These are phyloP conservation scores for Saturnispora hagleri DNA, from an alignment of 805 yeast species.

Conservation along the genomic window DNA sequence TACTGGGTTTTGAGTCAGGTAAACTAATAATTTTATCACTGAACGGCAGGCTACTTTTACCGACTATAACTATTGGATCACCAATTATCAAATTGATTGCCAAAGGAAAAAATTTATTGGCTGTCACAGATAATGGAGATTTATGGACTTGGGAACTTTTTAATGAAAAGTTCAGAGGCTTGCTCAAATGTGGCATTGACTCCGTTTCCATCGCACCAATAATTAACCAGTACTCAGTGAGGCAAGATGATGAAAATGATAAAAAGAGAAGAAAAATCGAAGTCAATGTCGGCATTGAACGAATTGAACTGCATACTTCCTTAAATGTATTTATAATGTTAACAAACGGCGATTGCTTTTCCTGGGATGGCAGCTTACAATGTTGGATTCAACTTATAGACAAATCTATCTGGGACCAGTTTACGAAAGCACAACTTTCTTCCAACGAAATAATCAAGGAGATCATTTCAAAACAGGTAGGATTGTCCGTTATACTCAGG, in stretches of 20 bases:
- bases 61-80: conserved; percentile 45
- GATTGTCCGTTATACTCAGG: neutral
- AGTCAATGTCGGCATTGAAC: conserved; percentile 13
- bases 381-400: conserved; percentile 44
- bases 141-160: conserved; percentile 39
- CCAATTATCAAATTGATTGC: conserved; percentile 34
- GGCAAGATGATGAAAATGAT: conserved; percentile 11
- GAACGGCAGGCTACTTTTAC: conserved; percentile 37
- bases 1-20: conserved; percentile 52
- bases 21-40: conserved; percentile 37
- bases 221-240: conserved; percentile 30
- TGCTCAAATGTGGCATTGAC: conserved; percentile 26
- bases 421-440: neutral
- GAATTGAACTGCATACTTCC: neutral
- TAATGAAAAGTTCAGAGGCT: conserved; percentile 5
- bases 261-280: conserved; percentile 20
- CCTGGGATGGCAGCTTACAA: conserved; percentile 33
- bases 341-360: conserved; percentile 18
- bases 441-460: neutral
- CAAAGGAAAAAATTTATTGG: conserved; percentile 28
- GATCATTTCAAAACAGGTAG: neutral
- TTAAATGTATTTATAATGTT: neutral
- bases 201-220: conserved; percentile 47
- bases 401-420: conserved; percentile 20
- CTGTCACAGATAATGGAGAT: conserved; percentile 43